phyloP scores from a whole-genome alignment of 2,329 filamentous ascomycete genomes.

The Lachnellula occidentalis region DNA sequence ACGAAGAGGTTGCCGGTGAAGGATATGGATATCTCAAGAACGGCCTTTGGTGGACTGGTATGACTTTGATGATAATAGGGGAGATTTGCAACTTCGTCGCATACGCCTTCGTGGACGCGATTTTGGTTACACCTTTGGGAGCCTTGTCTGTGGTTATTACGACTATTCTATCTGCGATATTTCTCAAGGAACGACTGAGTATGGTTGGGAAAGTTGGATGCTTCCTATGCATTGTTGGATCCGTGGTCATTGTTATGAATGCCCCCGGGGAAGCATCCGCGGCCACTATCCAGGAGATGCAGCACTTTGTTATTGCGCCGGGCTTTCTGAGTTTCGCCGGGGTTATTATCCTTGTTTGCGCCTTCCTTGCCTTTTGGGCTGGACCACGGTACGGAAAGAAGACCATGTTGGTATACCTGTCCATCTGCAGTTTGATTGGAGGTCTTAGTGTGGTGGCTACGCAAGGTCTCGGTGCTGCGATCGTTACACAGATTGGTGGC shows the following conservation, averaged over 20 bases:
- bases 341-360: constrained; percentile 68
- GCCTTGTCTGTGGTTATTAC: constrained; percentile 90
- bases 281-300: constrained; percentile 85
- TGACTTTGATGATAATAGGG: constrained; percentile 94
- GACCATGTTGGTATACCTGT: constrained; percentile 96
- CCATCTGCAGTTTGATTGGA: constrained; percentile 91
- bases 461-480: constrained; percentile 85
- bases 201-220: constrained; percentile 95
- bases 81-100: constrained; percentile 97
- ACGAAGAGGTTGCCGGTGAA: constrained; percentile 91
- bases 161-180: constrained; percentile 85
- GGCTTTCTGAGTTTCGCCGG: constrained; percentile 84
- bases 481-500: constrained; percentile 79
- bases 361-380: constrained; percentile 70
- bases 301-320: constrained; percentile 76
- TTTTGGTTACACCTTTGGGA: constrained; percentile 86
- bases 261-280: constrained; percentile 83
- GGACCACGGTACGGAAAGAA: constrained; percentile 89
- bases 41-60: constrained; percentile 88
- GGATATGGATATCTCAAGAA: constrained; percentile 98
- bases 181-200: constrained; percentile 90
- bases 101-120: constrained; percentile 94
- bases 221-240: constrained; percentile 90
- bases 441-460: constrained; percentile 92
- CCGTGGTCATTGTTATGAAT: constrained; percentile 90